Base-by-base conservation (phyloP, 2,329 filamentous ascomycete genomes). In the Metarhizium album region DNA sequence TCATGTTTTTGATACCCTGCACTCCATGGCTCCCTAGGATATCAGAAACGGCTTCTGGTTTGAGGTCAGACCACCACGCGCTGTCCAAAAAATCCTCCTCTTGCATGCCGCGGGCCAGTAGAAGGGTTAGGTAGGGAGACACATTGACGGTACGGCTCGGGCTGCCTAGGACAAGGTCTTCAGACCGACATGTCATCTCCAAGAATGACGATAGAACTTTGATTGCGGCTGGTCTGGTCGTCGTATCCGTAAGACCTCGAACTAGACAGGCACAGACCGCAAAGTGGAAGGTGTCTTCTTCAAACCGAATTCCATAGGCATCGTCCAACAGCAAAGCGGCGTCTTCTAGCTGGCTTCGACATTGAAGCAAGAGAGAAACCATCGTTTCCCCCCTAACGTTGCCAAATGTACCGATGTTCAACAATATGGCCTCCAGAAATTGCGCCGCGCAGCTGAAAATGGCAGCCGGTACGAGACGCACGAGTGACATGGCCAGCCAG, bases 401-500 rank as follows among this genome's bases (percentile, higher is more conserved):
- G 20, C 74, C 75, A 2, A 78, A 76, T 2, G 77, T 78, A 52
- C 77, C 77, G 53, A 86, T 82, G 53, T 85, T 85, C 43, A 73
- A 74, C 42, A 86, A 61, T 1, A 85, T 78, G 2, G 82, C 76
- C 57, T 85, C 81, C 1, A 86, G 69, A 50, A 86, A 82, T 29
- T 76, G 71, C 1, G 81, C 81, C 3, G 82, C 76, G 60, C 79
- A 83, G 62, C 83, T 85, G 67, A 85, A 86, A 1, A 86, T 71
- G 38, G 67, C 69, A 5, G 76, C 69, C 3, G 83, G 82, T 16
- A 84, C 79, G 2, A 86, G 73, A 7, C 83, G 75, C 23, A 86
- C 71, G 1, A 86, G 70, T 2, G 82, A 84, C 56, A 86, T 78
- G 9, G 81, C 82, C 33, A 86, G 70, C 83, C 83, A 86, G 62